These are phyloP conservation scores for Claviceps spartinae DNA, from an alignment of 2,329 filamentous ascomycete species.

Conservation along the genomic window DNA sequence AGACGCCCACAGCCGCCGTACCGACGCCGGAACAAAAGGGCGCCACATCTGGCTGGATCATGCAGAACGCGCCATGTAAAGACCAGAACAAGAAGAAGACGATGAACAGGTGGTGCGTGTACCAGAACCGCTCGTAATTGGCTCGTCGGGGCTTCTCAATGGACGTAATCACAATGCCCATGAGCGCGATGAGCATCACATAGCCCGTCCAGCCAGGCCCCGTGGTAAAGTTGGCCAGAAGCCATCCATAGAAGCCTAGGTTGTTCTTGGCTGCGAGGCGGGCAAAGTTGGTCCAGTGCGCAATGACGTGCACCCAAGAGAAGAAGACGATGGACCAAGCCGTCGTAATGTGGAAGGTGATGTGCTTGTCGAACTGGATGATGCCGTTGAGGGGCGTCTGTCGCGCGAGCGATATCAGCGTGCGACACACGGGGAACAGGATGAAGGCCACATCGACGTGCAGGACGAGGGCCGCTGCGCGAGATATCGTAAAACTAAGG, in stretches of 20 bases:
- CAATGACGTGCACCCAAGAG: conserved; percentile 73
- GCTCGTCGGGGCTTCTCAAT: conserved; percentile 64
- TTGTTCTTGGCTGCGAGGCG: conserved; percentile 62
- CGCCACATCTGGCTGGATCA: conserved; percentile 74
- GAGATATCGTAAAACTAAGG: conserved; percentile 62
- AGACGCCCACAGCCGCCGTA: conserved; percentile 55
- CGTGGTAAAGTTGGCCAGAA: conserved; percentile 63
- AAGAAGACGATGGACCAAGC: conserved; percentile 85
- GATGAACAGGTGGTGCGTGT: conserved; percentile 78
- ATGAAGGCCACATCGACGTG: conserved; percentile 73
- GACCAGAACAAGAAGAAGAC: conserved; percentile 85
- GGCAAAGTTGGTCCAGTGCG: conserved; percentile 79
- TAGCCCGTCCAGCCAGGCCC: conserved; percentile 81
- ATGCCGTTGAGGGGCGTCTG: conserved; percentile 76
- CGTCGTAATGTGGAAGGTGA: conserved; percentile 73
- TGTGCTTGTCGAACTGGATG: conserved; percentile 81
- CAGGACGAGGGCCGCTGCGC: conserved; percentile 61
- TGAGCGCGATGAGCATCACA: conserved; percentile 66
- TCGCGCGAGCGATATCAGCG: conserved; percentile 66
- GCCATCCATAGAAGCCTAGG: conserved; percentile 64
- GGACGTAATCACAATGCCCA: conserved; percentile 66
- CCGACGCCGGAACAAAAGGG: conserved; percentile 63
- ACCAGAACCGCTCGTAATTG: conserved; percentile 86
- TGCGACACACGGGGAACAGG: conserved; percentile 71
- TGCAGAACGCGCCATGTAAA: conserved; percentile 79